A percentile compares a stretch with the other conserved stretches of the same genome.
These are phyloP conservation scores for Salvia rosmarinus DNA, from an alignment of 257 asterid genomes.

Conservation along the genomic window DNA sequence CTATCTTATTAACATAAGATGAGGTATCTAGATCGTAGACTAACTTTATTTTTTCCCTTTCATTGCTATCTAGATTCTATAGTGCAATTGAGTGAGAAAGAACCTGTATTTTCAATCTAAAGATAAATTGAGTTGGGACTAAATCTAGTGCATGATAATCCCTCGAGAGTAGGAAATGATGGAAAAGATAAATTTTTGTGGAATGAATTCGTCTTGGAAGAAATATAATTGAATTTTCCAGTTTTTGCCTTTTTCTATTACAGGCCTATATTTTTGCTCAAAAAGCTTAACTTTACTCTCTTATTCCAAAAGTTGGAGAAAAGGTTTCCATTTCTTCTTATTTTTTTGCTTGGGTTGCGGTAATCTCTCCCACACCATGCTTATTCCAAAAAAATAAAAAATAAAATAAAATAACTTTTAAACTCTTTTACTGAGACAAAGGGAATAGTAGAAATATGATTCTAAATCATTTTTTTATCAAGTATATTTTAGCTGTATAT, in stretches of 20 bases:
- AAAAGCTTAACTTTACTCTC: slow-evolving; percentile 1
- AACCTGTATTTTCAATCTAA: too few relatives aligned
- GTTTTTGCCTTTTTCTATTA: background rate
- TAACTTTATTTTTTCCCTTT: too few relatives aligned
- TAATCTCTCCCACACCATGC: slow-evolving; percentile 10
- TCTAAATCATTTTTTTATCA: too few relatives aligned
- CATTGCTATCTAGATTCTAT: too few relatives aligned
- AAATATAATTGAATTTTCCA: background rate
- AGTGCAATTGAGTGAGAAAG: too few relatives aligned
- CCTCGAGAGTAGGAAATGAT: background rate
- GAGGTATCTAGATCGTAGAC: too few relatives aligned
- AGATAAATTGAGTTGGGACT: background rate
- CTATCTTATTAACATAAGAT: too few relatives aligned
- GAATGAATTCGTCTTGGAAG: background rate
- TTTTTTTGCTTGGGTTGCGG: background rate
- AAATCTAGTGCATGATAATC: background rate
- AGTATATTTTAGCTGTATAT: too few relatives aligned
- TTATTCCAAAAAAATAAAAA: background rate
- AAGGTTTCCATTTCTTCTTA: slow-evolving; percentile 21
- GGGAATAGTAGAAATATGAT: too few relatives aligned
- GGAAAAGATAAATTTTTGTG: background rate
- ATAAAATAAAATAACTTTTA: background rate
- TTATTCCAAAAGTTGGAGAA: slow-evolving; percentile 23
- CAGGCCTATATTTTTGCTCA: background rate
- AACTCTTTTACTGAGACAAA: slow-evolving; percentile 9